Conservation (phyloP, 1,284 basidiomycete genomes). For the Cutaneotrichosporon sp. region DNA sequence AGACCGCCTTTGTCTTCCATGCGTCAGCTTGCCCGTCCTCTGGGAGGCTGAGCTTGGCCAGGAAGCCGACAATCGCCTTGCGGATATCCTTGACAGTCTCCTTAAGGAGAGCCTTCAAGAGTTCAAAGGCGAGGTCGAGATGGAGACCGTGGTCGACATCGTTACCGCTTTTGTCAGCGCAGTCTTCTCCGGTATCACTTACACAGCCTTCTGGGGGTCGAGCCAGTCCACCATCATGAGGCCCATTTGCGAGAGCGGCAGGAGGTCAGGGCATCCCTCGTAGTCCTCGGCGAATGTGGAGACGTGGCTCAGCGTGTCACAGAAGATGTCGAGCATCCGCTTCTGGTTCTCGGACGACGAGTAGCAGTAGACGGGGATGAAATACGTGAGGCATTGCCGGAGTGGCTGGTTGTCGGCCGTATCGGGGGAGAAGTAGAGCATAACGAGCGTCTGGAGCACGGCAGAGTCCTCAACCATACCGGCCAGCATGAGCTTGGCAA, state of each 20-base stretch:
- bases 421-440: slow-evolving; percentile 82
- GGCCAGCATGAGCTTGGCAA: slow-evolving; percentile 83
- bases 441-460: slow-evolving; percentile 71
- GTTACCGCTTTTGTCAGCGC: slow-evolving; percentile 43
- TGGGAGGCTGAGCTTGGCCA: slow-evolving; percentile 72
- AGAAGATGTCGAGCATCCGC: slow-evolving; percentile 73
- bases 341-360: slow-evolving; percentile 75
- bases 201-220: slow-evolving; percentile 76
- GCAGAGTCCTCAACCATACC: slow-evolving; percentile 72
- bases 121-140: slow-evolving; percentile 68
- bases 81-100: slow-evolving; percentile 57
- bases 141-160: slow-evolving; percentile 59
- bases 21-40: slow-evolving; percentile 57
- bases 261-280: slow-evolving; percentile 70
- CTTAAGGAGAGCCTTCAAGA: slow-evolving; percentile 57
- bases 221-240: slow-evolving; percentile 89
- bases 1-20: slow-evolving; percentile 59
- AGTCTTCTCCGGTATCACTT: slow-evolving; percentile 38
- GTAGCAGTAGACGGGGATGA: slow-evolving; percentile 91
- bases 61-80: slow-evolving; percentile 72
- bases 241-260: slow-evolving; percentile 72
- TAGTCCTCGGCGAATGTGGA: slow-evolving; percentile 62
- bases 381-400: slow-evolving; percentile 90
- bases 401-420: slow-evolving; percentile 80
- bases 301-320: slow-evolving; percentile 68